Evolutionary conservation across 345 rosid genomes (phyloP), one percentile per base, ranked within the genome.

Genomic region (Triadica sebifera): DNA sequence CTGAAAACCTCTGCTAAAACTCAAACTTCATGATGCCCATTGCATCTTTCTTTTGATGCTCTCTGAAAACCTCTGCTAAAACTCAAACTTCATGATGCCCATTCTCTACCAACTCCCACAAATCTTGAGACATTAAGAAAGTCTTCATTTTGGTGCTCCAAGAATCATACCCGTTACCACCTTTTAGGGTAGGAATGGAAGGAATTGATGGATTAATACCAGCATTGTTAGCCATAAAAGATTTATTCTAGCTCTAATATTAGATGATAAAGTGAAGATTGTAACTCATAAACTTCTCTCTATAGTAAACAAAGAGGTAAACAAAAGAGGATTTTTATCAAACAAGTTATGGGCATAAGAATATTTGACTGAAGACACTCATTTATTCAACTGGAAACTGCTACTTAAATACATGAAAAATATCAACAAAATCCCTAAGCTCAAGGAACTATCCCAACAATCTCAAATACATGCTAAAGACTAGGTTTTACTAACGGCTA

Each of bases 81-180:
- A n/a, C n/a, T n/a, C n/a, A n/a, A n/a, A n/a, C n/a, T n/a, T n/a
- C n/a, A n/a, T n/a, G n/a, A n/a, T n/a, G n/a, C 10, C 68, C 10
- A 16, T 64, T 64, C 46, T 39, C 68, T 38, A 64, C 39, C n/a
- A 64, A 0, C 68, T 64, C 68, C 68, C 25, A 64, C 20, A 64
- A 39, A 13, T 64, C 50, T 8, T 64, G 12, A 39, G 68, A 64
- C 9, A 64, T 64, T 5, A 20, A 59, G 20, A 41, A 46, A 64
- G 47, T 64, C 49, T 39, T 64, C 50, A 64, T 64, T 64, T 64
- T 64, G 10, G 49, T 64, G 17, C 50, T 64, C 49, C 50, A 64
- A 37, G 68, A n/a, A 37, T 64, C 68, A 64, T 64, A 64, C 8
- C 49, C 68, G 2, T 16, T 0, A 29, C 34, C 2, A 9, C 50